Percentiles rank a stretch among this genome's conserved stretches.
Conservation (phyloP, 805 yeast genomes). For the Teunomyces stri region DNA sequence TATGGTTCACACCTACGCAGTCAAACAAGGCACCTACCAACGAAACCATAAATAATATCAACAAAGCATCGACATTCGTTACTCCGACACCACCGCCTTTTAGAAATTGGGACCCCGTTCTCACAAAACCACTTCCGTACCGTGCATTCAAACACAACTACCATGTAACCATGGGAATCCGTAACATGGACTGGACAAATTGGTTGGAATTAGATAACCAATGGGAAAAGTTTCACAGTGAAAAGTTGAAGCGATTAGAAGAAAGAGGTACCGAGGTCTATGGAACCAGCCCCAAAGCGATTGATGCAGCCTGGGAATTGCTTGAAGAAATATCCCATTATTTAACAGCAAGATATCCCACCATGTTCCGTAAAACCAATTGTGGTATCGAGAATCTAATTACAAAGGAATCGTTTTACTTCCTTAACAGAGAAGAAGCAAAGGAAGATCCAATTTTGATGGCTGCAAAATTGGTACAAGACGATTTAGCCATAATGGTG, state of each 20-base stretch:
- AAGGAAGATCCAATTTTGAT: constrained; percentile 57
- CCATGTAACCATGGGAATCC: constrained; percentile 66
- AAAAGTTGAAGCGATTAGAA: constrained; percentile 49
- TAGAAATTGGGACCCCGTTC: constrained; percentile 47
- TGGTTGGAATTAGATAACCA: constrained; percentile 73
- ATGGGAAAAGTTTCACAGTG: constrained; percentile 54
- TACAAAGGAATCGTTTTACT: constrained; percentile 51
- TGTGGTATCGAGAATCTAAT: constrained; percentile 49
- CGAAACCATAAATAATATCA: constrained; percentile 46
- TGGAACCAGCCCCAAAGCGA: constrained; percentile 51
- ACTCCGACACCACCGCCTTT: constrained; percentile 51
- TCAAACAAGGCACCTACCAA: constrained; percentile 17
- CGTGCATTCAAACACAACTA: constrained; percentile 67
- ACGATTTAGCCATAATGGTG: constrained; percentile 66
- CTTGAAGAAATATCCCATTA: constrained; percentile 51
- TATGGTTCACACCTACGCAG: neutral
- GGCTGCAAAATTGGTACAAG: constrained; percentile 58
- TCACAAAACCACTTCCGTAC: constrained; percentile 58
- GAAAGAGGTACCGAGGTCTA: constrained; percentile 47
- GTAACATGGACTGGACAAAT: constrained; percentile 56
- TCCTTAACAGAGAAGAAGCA: constrained; percentile 17
- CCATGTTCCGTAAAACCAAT: constrained; percentile 44
- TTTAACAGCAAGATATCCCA: constrained; percentile 59
- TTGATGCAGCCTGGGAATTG: constrained; percentile 54
- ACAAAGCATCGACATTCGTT: constrained; percentile 50